Conservation (phyloP, 192 early-diverging fungal species). For the Geosiphon pyriformis region DNA sequence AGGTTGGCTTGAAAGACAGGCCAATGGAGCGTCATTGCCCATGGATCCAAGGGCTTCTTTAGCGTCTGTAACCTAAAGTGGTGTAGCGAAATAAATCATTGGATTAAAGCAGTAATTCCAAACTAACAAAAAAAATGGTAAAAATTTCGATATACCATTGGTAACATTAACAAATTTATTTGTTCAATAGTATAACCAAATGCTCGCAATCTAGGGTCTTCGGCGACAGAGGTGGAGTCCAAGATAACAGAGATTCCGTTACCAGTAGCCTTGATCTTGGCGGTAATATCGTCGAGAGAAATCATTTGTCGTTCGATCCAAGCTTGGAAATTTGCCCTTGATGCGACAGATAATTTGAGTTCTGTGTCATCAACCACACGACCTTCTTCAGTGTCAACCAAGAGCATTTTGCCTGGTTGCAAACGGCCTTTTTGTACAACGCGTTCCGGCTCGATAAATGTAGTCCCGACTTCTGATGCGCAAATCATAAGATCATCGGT, state of each 20-base stretch:
- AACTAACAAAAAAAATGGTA: not conserved
- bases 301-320: conserved; percentile 88
- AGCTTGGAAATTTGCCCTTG: conserved; percentile 64
- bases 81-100: not conserved
- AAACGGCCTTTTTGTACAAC: conserved; percentile 89
- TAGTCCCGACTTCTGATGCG: conserved; percentile 94
- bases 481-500: conserved; percentile 93
- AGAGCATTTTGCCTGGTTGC: conserved; percentile 93
- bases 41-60: conserved; percentile 98
- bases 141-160: conserved; percentile 61
- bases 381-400: conserved; percentile 91
- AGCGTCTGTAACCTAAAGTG: conserved; percentile 48
- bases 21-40: conserved; percentile 95
- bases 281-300: conserved; percentile 55
- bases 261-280: conserved; percentile 31
- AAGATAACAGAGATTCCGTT: conserved; percentile 36
- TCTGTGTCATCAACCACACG: conserved; percentile 86
- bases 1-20: conserved; percentile 83
- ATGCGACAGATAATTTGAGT: conserved; percentile 73
- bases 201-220: conserved; percentile 73
- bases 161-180: conserved; percentile 78
- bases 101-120: not conserved
- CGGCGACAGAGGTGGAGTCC: conserved; percentile 58
- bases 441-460: conserved; percentile 71
- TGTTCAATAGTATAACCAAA: conserved; percentile 95